Conservation (phyloP, 2,329 filamentous ascomycete genomes). For the Cordyceps cateniannulata region DNA sequence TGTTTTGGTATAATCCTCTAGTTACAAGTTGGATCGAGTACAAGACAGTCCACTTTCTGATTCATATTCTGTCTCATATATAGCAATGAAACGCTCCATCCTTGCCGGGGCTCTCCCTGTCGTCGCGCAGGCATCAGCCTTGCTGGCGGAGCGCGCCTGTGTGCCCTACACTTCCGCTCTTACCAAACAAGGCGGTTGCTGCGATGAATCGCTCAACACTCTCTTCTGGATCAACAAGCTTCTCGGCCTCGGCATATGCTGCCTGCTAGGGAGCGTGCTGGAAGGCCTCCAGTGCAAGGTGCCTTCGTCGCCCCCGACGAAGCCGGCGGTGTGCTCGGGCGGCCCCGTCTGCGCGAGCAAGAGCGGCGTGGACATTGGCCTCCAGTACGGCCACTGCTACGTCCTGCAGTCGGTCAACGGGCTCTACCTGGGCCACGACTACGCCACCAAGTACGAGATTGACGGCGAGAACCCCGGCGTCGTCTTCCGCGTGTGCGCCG, state of each 20-base stretch:
- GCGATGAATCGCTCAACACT: neutral
- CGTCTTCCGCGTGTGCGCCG: neutral
- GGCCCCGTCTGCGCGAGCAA: too few relatives aligned
- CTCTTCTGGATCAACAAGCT: too few relatives aligned
- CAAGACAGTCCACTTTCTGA: neutral
- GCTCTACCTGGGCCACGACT: neutral
- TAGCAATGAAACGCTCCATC: neutral
- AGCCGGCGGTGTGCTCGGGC: too few relatives aligned
- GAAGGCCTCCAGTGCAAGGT: neutral
- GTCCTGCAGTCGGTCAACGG: neutral
- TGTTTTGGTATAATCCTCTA: too few relatives aligned
- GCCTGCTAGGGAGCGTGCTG: too few relatives aligned
- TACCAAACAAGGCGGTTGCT: neutral
- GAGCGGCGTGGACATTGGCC: too few relatives aligned
- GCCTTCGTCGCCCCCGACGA: neutral
- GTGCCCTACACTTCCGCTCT: neutral
- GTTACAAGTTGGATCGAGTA: too few relatives aligned
- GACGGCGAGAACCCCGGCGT: neutral
- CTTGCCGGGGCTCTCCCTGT: neutral
- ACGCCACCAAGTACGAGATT: neutral
- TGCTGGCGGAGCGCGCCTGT: neutral
- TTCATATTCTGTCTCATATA: neutral
- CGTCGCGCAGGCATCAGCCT: neutral
- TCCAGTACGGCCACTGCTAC: too few relatives aligned
- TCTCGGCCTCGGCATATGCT: too few relatives aligned